Evolutionary conservation across 106 monocot genomes (phyloP).

Genomic region (Iris macrosiphon): DNA sequence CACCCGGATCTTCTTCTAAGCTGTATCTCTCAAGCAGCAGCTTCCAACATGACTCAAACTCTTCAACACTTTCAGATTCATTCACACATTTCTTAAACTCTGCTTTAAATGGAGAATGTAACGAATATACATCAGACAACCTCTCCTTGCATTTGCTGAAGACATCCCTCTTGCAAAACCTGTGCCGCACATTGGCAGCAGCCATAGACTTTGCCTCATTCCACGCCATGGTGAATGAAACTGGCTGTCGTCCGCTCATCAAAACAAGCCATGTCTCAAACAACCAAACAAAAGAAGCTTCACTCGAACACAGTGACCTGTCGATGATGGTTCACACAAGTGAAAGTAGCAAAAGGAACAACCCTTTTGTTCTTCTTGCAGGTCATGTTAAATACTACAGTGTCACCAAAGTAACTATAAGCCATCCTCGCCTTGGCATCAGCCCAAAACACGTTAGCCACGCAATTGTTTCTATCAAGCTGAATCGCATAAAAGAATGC

Average conservation of each 20-base stretch:
- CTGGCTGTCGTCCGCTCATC: conserved; percentile 57
- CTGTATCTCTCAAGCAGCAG: conserved; percentile 38
- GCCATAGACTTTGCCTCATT: conserved; percentile 35
- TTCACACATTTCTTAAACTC: conserved; percentile 74
- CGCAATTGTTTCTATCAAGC: conserved; percentile 64
- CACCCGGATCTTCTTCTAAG: conserved; percentile 35
- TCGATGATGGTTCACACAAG: conserved; percentile 82
- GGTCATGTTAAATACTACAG: conserved; percentile 58
- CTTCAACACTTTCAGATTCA: conserved; percentile 50
- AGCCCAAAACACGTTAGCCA: conserved; percentile 91
- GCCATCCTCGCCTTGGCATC: conserved; percentile 80
- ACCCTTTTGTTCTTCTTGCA: conserved; percentile 72
- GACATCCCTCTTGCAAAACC: conserved; percentile 67
- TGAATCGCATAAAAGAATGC: conserved; percentile 88
- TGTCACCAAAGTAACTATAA: conserved; percentile 74
- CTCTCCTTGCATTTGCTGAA: conserved; percentile 65
- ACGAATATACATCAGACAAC: conserved; percentile 34
- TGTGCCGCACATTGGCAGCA: conserved; percentile 31
- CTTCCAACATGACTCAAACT: conserved; percentile 68
- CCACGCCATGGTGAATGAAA: conserved; percentile 45
- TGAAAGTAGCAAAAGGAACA: conserved; percentile 77
- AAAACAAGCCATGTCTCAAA: conserved; percentile 78
- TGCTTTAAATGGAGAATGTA: conserved; percentile 45
- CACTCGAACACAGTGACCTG: conserved; percentile 70
- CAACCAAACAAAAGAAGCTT: conserved; percentile 73